Evolutionary conservation across 441 rosid species (phyloP).

Genomic region (Erodium texanum): DNA sequence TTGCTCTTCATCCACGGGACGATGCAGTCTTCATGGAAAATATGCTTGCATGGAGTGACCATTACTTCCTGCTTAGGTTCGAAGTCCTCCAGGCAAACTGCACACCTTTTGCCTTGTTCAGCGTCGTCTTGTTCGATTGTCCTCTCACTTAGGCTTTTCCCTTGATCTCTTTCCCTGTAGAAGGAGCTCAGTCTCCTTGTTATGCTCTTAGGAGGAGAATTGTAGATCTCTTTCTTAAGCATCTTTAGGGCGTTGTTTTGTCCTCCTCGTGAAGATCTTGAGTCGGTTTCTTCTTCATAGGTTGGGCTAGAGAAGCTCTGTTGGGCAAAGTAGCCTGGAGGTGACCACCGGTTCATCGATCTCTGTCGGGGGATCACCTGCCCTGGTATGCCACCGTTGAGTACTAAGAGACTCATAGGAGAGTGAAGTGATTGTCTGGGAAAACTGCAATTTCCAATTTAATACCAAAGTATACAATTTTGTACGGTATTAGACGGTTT

Average conservation of each 20-base stretch:
- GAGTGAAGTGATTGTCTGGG: constrained; percentile 9
- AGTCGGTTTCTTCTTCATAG: constrained; percentile 10
- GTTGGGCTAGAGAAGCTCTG: constrained; percentile 4
- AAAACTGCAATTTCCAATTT: constrained; percentile 31
- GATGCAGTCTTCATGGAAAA: constrained; percentile 77
- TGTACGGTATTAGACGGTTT: too few relatives aligned
- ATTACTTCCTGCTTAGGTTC: constrained; percentile 50
- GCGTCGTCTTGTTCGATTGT: constrained; percentile 18
- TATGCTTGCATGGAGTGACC: constrained; percentile 78
- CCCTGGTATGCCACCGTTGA: constrained; percentile 17
- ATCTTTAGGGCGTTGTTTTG: constrained; percentile 31
- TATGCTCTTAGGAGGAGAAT: constrained; percentile 39
- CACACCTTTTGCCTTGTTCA: constrained; percentile 50
- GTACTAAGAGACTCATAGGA: constrained; percentile 14
- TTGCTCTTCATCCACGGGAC: constrained; percentile 58
- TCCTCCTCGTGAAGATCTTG: constrained; percentile 30
- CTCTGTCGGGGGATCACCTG: constrained; percentile 22
- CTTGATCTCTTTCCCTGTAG: constrained; percentile 32
- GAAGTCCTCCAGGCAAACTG: constrained; percentile 74
- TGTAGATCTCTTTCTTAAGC: constrained; percentile 50
- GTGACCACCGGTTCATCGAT: constrained; percentile 21
- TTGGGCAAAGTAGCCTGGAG: constrained; percentile 11
- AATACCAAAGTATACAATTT: too few relatives aligned
- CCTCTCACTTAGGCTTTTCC: neutral
- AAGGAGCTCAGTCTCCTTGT: constrained; percentile 40